phyloP scores from a whole-genome alignment of 2,329 filamentous ascomycete genomes.

The Knoxdaviesia capensis region DNA sequence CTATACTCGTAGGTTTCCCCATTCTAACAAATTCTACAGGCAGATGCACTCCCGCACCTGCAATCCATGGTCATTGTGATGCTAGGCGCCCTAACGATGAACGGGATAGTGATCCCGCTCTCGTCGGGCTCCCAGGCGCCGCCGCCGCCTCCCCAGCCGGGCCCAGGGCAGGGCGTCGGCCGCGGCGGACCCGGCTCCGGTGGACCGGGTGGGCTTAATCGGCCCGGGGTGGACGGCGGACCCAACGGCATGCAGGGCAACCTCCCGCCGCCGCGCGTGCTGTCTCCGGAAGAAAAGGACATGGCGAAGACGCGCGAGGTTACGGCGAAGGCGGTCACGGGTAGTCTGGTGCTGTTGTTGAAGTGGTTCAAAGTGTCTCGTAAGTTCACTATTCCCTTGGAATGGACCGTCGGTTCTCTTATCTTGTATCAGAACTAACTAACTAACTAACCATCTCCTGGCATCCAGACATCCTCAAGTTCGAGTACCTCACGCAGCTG shows the following conservation, averaged over 20 bases:
- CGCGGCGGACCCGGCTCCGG: too few species aligned
- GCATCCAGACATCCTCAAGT: slow-evolving; percentile 65
- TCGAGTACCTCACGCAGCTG: slow-evolving; percentile 86
- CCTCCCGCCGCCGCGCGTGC: slow-evolving; percentile 18
- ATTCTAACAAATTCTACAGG: slow-evolving; percentile 21
- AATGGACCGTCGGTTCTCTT: background rate
- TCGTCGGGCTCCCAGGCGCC: too few species aligned
- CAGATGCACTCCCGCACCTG: slow-evolving; percentile 58
- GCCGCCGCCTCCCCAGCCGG: slow-evolving; percentile 22
- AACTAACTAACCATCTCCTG: background rate
- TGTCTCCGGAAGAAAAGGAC: slow-evolving; percentile 58
- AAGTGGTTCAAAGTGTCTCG: slow-evolving; percentile 96
- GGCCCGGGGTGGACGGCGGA: slow-evolving; percentile 19
- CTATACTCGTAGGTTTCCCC: background rate
- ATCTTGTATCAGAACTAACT: slow-evolving; percentile 6
- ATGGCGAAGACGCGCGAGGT: slow-evolving; percentile 69
- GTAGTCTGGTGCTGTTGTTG: slow-evolving; percentile 63
- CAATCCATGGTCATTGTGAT: slow-evolving; percentile 89
- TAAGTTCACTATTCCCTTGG: slow-evolving; percentile 24
- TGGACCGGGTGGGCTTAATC: slow-evolving; percentile 8
- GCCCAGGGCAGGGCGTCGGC: slow-evolving; percentile 12
- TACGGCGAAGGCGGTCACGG: slow-evolving; percentile 78
- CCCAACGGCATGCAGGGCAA: slow-evolving; percentile 4
- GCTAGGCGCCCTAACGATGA: slow-evolving; percentile 56
- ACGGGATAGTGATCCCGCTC: too few species aligned